Base-by-base conservation (phyloP, 2,329 filamentous ascomycete genomes). In the Paraconiothyrium brasiliense region DNA sequence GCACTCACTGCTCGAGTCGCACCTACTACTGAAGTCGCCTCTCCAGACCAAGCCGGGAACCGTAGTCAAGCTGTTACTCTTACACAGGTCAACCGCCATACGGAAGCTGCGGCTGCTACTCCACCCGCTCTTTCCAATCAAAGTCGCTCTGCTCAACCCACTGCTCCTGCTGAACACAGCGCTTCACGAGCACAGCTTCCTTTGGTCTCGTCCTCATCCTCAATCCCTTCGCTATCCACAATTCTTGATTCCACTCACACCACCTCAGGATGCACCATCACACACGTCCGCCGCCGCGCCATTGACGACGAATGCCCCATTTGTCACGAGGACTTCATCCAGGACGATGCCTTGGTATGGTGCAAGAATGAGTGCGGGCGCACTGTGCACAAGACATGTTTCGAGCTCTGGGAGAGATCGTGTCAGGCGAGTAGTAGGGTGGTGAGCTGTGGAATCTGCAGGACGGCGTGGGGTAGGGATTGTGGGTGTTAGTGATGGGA, bases 271-370 rank as follows among this genome's bases (percentile, higher is more conserved):
- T 52, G 50, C 14, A 41, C 50, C 22, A 2, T 13, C 22, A 24
- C 7, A 1, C 71, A 72, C 43, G 67, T 63, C 14, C 69, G 59
- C 8, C 71, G 71, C 20, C 41, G 58, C 1, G 39, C 64, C 22
- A 27, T 74, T 3, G 35, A 65, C 16, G 61, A 63, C 20, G 57
- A 65, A 3, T 72, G 70, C n/a, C 55, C 67, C 6, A 72, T 72
- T 16, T 74, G 69, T 56, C 61, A 67, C 35, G 61, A 64, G 2
- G 62, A 59, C 51, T 48, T 13, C 4, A 48, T 20, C 60, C 62
- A 6, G 37, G 63, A 2, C 62, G 63, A 11, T 6, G 14, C n/a
- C 30, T 46, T 71, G 0, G 59, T 65, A 10, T 72, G 70, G 68
- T 71, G 68, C 54, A 63, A 63, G 34, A 61, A 58, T 6, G 46